phyloP scores from a whole-genome alignment of 768 basidiomycete genomes.

The Leccinellum rugosiceps region DNA sequence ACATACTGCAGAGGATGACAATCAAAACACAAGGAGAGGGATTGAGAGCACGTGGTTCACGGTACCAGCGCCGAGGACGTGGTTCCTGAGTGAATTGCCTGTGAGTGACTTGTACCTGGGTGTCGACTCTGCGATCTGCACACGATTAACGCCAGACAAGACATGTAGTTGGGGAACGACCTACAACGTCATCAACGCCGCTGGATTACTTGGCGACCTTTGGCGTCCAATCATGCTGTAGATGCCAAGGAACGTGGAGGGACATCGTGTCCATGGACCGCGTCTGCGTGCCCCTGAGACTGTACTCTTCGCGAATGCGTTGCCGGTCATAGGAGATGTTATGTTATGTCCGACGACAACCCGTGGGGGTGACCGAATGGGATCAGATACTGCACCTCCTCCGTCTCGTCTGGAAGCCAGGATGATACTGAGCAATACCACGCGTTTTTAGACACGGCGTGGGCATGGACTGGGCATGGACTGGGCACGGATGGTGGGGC shows the following conservation, averaged over 20 bases:
- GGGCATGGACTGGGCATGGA: constrained; percentile 88
- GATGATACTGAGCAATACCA: constrained; percentile 98
- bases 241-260: constrained; percentile 69
- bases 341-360: constrained; percentile 90
- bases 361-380: constrained; percentile 66
- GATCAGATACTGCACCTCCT: constrained; percentile 62
- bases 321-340: constrained; percentile 94
- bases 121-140: constrained; percentile 3
- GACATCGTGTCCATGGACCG: no score
- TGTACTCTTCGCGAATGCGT: constrained; percentile 81
- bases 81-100: constrained; percentile 38
- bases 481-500: constrained; percentile 70
- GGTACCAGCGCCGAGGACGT: constrained; percentile 37
- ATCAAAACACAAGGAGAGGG: constrained; percentile 60
- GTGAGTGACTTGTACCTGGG: neutral
- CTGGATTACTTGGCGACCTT: constrained; percentile 72
- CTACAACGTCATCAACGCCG: constrained; percentile 43
- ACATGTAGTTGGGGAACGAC: neutral
- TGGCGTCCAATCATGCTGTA: constrained; percentile 93
- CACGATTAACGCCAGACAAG: neutral
- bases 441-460: no score
- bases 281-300: constrained; percentile 57
- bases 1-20: constrained; percentile 58
- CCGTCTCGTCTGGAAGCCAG: constrained; percentile 71
- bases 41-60: constrained; percentile 58